Base-by-base conservation (phyloP, 305 asterid genomes). In the Fraxinus platypoda region DNA sequence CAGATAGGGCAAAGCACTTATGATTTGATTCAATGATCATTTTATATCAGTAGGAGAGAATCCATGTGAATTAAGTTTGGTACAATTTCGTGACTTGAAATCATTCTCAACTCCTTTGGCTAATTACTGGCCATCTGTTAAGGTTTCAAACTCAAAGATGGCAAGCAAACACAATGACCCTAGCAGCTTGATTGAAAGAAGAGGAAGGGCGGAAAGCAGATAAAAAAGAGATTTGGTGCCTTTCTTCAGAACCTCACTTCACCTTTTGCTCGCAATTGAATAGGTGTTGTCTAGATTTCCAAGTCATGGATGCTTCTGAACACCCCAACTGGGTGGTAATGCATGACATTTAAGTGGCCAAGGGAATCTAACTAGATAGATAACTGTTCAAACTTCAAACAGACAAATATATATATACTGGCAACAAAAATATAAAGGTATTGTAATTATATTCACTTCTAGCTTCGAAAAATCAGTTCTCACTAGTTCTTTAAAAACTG, bases 31-130 rank as follows among this genome's bases (percentile, higher is more conserved):
- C 37, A 0, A 17, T 70, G 21, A 15, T 70, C 41, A 70, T 70
- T 70, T 70, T 37, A 28, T 28, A 70, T 17, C 75, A 4, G 75
- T 13, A 13, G 4, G 21, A 30, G 23, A 30, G 75, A 28, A 68
- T 26, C 31, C 34, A 17, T 31, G 33, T 0, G 75, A 30, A 70
- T 13, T 35, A 70, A 70, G 9, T 28, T 70, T 5, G 75, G 38
- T 11, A 30, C 41, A 12, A 13, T 6, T 35, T 28, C 41, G 23
- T 30, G 8, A 62, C 75, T 30, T 28, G 23, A 70, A 12, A 70
- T 70, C 75, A 70, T 70, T 28, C 41, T 70, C 75, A 70, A 31
- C 37, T 70, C 41, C 75, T 70, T 70, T 70, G 72, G 31, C 72
- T 62, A 23, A 62, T 62, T 62, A 23, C 33, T 62, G 72, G 31